Evolutionary conservation across 176 grass and related monocot genomes (phyloP).

Genomic region (Musa acuminata): DNA sequence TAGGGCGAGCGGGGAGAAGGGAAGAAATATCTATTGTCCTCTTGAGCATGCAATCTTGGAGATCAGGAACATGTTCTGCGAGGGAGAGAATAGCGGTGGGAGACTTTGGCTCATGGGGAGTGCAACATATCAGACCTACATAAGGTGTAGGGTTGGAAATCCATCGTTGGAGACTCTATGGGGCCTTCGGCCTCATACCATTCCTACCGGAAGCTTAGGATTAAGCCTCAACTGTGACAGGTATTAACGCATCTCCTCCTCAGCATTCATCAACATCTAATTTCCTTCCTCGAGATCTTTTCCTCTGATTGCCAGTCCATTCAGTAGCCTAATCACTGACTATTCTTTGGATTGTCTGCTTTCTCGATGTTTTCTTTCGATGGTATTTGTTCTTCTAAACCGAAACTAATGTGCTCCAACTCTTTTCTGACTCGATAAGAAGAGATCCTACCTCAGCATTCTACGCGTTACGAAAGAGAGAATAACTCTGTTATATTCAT

Average conservation of each 20-base stretch:
- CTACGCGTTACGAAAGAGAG: not conserved
- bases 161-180: slow-evolving; percentile 63
- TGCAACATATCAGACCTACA: slow-evolving; percentile 42
- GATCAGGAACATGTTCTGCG: slow-evolving; percentile 42
- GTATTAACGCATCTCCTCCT: not conserved
- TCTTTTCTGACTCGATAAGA: not conserved
- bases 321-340: not conserved
- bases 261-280: too few relatives aligned
- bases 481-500: not conserved
- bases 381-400: not conserved
- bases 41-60: slow-evolving; percentile 79
- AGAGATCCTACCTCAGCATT: not conserved
- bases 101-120: slow-evolving; percentile 58
- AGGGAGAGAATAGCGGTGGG: slow-evolving; percentile 4
- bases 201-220: slow-evolving; percentile 28
- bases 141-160: slow-evolving; percentile 40
- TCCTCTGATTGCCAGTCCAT: not conserved
- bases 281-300: too few relatives aligned
- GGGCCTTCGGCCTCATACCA: slow-evolving; percentile 41
- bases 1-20: slow-evolving; percentile 22
- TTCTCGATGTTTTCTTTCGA: not conserved
- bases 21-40: slow-evolving; percentile 42
- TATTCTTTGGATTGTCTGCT: not conserved
- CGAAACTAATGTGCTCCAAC: not conserved
- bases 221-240: slow-evolving; percentile 39